Conservation (phyloP, 2,329 filamentous ascomycete genomes). For the Akanthomyces dipterigenus region DNA sequence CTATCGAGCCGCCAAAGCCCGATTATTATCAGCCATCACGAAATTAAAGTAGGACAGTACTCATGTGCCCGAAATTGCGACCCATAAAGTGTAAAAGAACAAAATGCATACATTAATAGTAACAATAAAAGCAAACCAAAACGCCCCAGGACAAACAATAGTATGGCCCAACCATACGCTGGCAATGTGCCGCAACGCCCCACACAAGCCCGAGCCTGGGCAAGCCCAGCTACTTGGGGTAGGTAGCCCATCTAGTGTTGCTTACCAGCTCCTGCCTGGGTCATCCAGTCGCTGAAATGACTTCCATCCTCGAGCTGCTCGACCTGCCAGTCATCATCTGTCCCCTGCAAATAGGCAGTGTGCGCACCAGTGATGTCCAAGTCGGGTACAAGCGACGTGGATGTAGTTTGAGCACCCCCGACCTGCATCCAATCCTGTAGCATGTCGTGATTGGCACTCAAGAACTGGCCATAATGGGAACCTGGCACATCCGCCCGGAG, state of each 20-base stretch:
- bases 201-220: neutral
- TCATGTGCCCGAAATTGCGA: neutral
- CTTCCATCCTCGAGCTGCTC: conserved; percentile 25
- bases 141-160: conserved; percentile 7
- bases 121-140: neutral
- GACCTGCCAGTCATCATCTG: conserved; percentile 28
- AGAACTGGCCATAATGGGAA: neutral
- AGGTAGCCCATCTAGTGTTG: conserved; percentile 7
- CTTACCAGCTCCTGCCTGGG: conserved; percentile 20
- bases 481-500: neutral
- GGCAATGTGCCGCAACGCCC: neutral
- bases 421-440: neutral
- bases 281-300: conserved; percentile 28
- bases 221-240: too few species aligned
- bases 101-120: neutral
- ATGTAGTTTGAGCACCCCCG: neutral
- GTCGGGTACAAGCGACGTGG: conserved; percentile 12
- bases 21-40: too few species aligned
- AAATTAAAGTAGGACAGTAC: neutral
- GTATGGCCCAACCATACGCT: neutral
- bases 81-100: neutral
- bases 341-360: conserved; percentile 26
- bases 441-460: neutral
- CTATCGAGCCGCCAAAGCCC: too few species aligned
- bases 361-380: conserved; percentile 16